Evolutionary conservation across 371 early-diverging fungal species (phyloP).

Genomic region (Gilbertella persicaria): DNA sequence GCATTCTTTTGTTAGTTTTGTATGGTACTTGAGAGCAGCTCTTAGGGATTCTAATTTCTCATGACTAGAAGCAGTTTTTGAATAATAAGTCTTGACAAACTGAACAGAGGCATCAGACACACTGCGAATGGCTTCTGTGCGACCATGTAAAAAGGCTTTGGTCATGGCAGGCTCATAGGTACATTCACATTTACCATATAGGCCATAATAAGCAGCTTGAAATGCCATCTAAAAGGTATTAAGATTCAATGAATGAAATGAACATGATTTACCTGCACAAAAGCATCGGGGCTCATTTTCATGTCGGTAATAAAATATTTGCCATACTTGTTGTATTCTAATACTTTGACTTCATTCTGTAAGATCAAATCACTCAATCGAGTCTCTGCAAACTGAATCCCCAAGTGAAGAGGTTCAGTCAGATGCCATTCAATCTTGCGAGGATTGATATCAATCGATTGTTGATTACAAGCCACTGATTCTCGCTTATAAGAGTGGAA

Average conservation of each 20-base stretch:
- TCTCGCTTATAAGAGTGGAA: conserved; percentile 39
- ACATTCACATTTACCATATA: conserved; percentile 70
- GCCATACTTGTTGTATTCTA: conserved; percentile 65
- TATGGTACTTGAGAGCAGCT: conserved; percentile 68
- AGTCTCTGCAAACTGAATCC: conserved; percentile 57
- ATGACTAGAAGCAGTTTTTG: conserved; percentile 27
- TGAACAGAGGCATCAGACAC: conserved; percentile 69
- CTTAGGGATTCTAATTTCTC: conserved; percentile 59
- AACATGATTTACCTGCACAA: conserved; percentile 56
- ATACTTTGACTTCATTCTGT: conserved; percentile 66
- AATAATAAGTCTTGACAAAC: conserved; percentile 76
- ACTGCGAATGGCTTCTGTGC: conserved; percentile 87
- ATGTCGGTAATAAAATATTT: conserved; percentile 70
- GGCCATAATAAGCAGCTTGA: conserved; percentile 91
- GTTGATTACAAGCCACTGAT: conserved; percentile 1
- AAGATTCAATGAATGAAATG: not conserved
- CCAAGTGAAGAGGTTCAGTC: conserved; percentile 39
- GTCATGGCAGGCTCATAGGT: conserved; percentile 93
- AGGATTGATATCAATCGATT: conserved; percentile 42
- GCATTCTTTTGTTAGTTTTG: conserved; percentile 68
- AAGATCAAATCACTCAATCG: conserved; percentile 52
- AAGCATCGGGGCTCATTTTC: conserved; percentile 75
- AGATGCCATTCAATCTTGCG: conserved; percentile 56
- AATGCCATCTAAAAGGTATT: conserved; percentile 73
- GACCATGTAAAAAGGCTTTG: conserved; percentile 78